phyloP scores from a whole-genome alignment of 306 rosid species.

The Acacia acuminata region DNA sequence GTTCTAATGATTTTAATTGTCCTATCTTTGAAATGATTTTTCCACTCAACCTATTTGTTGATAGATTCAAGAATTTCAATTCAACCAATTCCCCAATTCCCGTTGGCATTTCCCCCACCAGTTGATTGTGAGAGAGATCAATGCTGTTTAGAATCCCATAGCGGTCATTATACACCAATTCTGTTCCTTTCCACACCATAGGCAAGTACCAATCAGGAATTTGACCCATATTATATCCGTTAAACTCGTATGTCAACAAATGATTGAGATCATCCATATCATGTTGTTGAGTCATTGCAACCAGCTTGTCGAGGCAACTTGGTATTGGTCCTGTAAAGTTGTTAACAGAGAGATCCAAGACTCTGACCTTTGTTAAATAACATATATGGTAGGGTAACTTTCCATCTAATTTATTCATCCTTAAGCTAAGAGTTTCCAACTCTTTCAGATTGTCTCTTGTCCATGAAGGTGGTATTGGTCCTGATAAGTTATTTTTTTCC shows the following conservation, averaged over 20 bases:
- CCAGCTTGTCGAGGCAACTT: neutral
- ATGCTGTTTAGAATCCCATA: neutral
- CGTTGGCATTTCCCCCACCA: neutral
- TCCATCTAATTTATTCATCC: neutral
- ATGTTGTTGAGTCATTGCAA: neutral
- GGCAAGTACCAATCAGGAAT: too few species aligned
- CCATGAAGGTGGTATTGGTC: neutral
- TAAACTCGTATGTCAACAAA: too few species aligned
- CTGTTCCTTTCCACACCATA: too few species aligned
- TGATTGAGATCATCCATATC: too few species aligned
- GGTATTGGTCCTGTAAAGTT: neutral
- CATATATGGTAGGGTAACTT: neutral
- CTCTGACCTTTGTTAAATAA: neutral
- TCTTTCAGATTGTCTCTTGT: neutral
- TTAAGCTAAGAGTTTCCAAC: neutral
- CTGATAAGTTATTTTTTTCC: neutral
- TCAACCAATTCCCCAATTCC: neutral
- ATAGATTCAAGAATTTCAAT: neutral
- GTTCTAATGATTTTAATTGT: neutral
- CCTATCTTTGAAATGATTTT: neutral
- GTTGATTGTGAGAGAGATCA: conserved; percentile 17
- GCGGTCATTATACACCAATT: too few species aligned
- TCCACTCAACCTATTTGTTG: neutral
- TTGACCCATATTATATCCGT: rapidly evolving
- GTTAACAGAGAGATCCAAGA: conserved; percentile 11